Evolutionary conservation across 2,329 filamentous ascomycete species (phyloP), one percentile per base, ranked within the genome.

Genomic region (Trichoderma asperellum): DNA sequence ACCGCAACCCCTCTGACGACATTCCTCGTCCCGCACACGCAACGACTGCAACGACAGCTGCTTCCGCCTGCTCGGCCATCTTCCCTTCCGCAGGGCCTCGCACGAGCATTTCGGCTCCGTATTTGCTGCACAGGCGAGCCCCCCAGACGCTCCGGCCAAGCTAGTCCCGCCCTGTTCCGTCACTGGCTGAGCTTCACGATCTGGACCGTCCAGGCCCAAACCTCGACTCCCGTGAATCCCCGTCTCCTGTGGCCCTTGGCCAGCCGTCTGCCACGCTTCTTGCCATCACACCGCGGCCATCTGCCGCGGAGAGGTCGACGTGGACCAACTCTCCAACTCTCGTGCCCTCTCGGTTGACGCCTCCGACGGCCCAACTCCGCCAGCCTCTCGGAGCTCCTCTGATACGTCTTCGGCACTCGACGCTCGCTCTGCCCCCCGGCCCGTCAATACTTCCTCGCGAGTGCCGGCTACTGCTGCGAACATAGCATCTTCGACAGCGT

Each of bases 331-430:
- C 74, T 77, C 75, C 73, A 73, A 75, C 74, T 71, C 78, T 73
- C 76, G 73, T 74, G 77, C 76, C 74, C 75, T 72, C 74, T 75
- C 76, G 76, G 73, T 75, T 69, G 72, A 75, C 74, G 73, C 85
- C 84, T 82, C 90, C 88, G 90, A 89, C 89, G 81, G 86, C 84
- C 86, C 87, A 85, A 80, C 82, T 79, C 84, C 87, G 84, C 85
- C 82, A 74, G 79, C 82, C 80, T 80, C 83, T 75, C 79, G 81
- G 77, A 79, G 80, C 79, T 77, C 85, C 80, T 77, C 83, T 76
- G 83, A 79, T 82, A 81, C 81, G 75, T 72, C 80, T 79, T 83
- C 83, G 77, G 80, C 81, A 76, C 80, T 79, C 74, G 70, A 72
- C 58, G 73, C 72, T 66, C 67, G 73, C 68, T 62, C 72, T 72